These are phyloP conservation scores for Podaxis sp. DNA, from an alignment of 768 basidiomycete genomes.

Conservation along the genomic window DNA sequence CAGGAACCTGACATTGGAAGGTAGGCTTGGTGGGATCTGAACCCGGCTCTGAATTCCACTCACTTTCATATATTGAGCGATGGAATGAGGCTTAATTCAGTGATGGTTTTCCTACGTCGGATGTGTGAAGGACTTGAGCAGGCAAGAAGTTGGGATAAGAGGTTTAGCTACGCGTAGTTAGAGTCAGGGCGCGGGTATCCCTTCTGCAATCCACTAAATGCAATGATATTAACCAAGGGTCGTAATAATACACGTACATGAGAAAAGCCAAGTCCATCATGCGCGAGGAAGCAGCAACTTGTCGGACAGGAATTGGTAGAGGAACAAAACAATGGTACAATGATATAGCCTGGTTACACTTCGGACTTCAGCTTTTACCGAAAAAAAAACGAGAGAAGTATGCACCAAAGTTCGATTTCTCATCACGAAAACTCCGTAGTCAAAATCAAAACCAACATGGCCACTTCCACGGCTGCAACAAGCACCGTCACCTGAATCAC, in stretches of 20 bases:
- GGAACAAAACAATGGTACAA: not conserved
- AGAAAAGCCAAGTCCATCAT: not conserved
- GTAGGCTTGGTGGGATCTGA: too few species aligned
- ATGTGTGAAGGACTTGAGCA: too few species aligned
- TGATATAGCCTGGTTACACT: not conserved
- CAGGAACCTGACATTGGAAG: too few species aligned
- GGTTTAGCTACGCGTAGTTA: too few species aligned
- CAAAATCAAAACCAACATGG: conserved; percentile 61
- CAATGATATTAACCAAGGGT: not conserved
- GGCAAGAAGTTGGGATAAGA: too few species aligned
- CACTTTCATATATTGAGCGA: too few species aligned
- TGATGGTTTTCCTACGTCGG: too few species aligned
- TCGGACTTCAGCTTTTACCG: not conserved
- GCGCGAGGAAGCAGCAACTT: not conserved
- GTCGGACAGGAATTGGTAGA: too few species aligned
- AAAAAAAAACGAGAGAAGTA: not conserved
- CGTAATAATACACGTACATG: conserved; percentile 1
- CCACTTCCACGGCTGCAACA: conserved; percentile 64
- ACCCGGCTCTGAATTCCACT: too few species aligned
- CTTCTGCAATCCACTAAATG: not conserved
- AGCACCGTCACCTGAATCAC: conserved; percentile 58
- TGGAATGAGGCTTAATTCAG: too few species aligned
- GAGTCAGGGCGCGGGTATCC: too few species aligned
- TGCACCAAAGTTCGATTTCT: not conserved
- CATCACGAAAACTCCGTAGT: conserved; percentile 6